These are phyloP conservation scores for Physaria fendleri DNA, from an alignment of 345 rosid species.

Conservation along the genomic window DNA sequence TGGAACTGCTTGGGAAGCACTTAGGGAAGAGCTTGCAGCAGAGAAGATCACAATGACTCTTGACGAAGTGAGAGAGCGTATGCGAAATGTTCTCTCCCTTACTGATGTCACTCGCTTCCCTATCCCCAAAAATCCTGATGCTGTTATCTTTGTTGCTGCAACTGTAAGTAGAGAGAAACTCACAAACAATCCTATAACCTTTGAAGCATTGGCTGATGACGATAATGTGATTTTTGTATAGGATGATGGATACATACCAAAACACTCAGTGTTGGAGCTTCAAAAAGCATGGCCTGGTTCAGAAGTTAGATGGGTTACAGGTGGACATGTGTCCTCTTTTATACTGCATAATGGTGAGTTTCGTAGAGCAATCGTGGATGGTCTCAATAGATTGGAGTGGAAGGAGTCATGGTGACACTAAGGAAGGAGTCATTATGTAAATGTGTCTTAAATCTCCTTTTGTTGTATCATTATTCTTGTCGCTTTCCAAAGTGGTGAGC, in stretches of 20 bases:
- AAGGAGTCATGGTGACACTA: constrained; percentile 67
- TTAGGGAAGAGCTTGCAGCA: constrained; percentile 84
- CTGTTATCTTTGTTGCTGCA: constrained; percentile 92
- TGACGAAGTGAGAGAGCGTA: constrained; percentile 84
- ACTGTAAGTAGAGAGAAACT: constrained; percentile 63
- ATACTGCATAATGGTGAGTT: constrained; percentile 74
- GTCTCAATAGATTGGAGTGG: constrained; percentile 73
- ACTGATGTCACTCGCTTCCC: constrained; percentile 99
- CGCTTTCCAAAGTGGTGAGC: neutral
- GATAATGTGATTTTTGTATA: constrained; percentile 10
- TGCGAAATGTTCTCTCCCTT: constrained; percentile 89
- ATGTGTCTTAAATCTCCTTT: constrained; percentile 14
- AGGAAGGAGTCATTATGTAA: constrained; percentile 21
- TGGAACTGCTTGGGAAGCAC: constrained; percentile 98
- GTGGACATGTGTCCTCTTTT: constrained; percentile 93
- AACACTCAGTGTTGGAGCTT: constrained; percentile 88
- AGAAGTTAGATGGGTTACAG: constrained; percentile 98
- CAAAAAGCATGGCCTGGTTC: constrained; percentile 99
- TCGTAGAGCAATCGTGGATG: constrained; percentile 80
- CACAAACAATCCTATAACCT: too few relatives aligned
- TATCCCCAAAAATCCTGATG: constrained; percentile 70
- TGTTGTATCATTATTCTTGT: constrained; percentile 8
- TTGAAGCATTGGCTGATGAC: neutral
- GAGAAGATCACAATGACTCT: constrained; percentile 73
- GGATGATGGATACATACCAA: constrained; percentile 99